phyloP scores from a whole-genome alignment of 2,329 filamentous ascomycete genomes.

The Paraphaeosphaeria minitans region DNA sequence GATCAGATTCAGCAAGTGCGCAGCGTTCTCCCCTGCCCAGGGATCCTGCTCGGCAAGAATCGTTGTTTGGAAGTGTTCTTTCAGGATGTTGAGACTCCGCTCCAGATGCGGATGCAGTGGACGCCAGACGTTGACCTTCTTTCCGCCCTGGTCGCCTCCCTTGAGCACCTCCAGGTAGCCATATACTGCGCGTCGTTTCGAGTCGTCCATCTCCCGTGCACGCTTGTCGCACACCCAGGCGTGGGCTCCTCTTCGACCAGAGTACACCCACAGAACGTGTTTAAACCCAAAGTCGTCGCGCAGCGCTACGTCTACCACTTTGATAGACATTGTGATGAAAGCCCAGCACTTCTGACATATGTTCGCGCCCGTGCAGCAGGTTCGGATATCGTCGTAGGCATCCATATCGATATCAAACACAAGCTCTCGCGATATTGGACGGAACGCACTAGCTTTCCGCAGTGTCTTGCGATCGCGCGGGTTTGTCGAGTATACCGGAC shows the following conservation, averaged over 20 bases:
- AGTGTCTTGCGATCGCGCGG: conserved; percentile 91
- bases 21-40: conserved; percentile 74
- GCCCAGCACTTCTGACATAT: conserved; percentile 96
- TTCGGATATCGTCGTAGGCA: conserved; percentile 96
- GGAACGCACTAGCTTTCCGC: conserved; percentile 79
- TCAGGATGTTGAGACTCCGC: conserved; percentile 84
- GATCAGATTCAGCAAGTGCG: conserved; percentile 81
- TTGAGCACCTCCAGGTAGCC: conserved; percentile 90
- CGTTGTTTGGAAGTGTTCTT: conserved; percentile 80
- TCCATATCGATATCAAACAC: conserved; percentile 99
- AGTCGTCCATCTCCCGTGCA: conserved; percentile 82
- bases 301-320: conserved; percentile 84
- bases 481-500: conserved; percentile 93
- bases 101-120: conserved; percentile 89
- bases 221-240: conserved; percentile 96
- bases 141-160: conserved; percentile 83
- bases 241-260: conserved; percentile 92
- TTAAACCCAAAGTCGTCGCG: conserved; percentile 95
- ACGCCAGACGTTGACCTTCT: conserved; percentile 81
- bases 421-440: conserved; percentile 86
- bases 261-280: conserved; percentile 99
- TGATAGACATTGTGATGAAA: conserved; percentile 97
- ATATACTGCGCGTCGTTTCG: conserved; percentile 81
- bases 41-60: conserved; percentile 86
- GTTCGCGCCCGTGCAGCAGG: conserved; percentile 90